Conservation (phyloP, 2,329 filamentous ascomycete genomes). For the Chlorencoelia australis region DNA sequence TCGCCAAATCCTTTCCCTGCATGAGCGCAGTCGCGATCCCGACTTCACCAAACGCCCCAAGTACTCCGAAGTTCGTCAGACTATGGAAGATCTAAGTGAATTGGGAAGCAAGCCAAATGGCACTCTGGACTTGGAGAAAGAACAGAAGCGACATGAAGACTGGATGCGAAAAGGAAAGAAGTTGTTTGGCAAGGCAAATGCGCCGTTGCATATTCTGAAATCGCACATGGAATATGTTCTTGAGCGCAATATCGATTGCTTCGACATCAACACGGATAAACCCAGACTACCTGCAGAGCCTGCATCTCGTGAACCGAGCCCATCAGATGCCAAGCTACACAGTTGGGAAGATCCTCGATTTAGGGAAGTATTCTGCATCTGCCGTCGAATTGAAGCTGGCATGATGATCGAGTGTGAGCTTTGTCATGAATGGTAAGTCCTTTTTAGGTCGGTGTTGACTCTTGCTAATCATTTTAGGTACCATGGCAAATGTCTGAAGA, state of each 20-base stretch:
- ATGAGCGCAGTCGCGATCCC: slow-evolving; percentile 62
- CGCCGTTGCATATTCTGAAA: slow-evolving; percentile 88
- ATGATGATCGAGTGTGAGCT: slow-evolving; percentile 99
- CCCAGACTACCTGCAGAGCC: slow-evolving; percentile 87
- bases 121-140: slow-evolving; percentile 85
- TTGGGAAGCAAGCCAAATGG: slow-evolving; percentile 88
- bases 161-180: slow-evolving; percentile 99
- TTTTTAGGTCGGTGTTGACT: background rate
- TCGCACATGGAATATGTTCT: slow-evolving; percentile 90
- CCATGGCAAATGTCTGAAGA: slow-evolving; percentile 95
- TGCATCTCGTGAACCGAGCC: slow-evolving; percentile 70
- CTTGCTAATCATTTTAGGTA: slow-evolving; percentile 49
- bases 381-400: slow-evolving; percentile 81
- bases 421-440: slow-evolving; percentile 85
- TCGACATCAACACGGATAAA: slow-evolving; percentile 75
- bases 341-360: slow-evolving; percentile 53
- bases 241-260: slow-evolving; percentile 81
- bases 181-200: slow-evolving; percentile 94
- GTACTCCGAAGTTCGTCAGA: slow-evolving; percentile 82
- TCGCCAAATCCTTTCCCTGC: slow-evolving; percentile 73
- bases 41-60: slow-evolving; percentile 73
- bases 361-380: slow-evolving; percentile 91
- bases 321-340: slow-evolving; percentile 39
- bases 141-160: slow-evolving; percentile 91
- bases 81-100: slow-evolving; percentile 78